Base-by-base conservation (phyloP, 371 early-diverging fungal species). In the Actinomortierella ambigua region DNA sequence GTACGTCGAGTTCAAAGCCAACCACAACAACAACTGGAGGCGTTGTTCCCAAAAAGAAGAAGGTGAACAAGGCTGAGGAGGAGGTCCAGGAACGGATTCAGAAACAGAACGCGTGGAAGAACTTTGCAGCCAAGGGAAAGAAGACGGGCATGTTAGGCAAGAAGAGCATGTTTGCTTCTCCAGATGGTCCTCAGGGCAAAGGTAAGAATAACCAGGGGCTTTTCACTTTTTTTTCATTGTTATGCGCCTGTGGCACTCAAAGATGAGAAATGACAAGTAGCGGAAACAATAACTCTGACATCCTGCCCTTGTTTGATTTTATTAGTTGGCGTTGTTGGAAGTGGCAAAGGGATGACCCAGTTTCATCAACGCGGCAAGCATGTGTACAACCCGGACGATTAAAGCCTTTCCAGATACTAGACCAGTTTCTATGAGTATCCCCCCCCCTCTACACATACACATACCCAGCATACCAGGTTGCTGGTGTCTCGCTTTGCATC, bases 81-180 rank as follows among this genome's bases (percentile, higher is more conserved):
- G 53, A 46, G 43, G 49, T 48, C 1, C 59, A 54, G 29, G 94
- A 91, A 66, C 88, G 88, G 54, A 81, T 84, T 17, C 81, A 82
- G 63, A 91, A 91, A 68, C 92, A 94, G 73, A 82, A 87, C 61
- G 86, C 88, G 13, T 94, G 94, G 94, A 77, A 90, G 51, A 83
- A 81, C 29, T 94, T 94, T 78, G 90, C 92, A 3, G 82, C 80
- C 22, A 82, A 82, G 55, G 80, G 82, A 48, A 86, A 84, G 61
- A 79, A 79, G 55, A 67, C 71, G 2, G 51, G 47, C 0, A 57
- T 59, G 1, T 50, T 75, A 8, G 22, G 68, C 18, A 86, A 86
- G 61, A 89, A 86, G 77, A 86, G 86, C 60, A 89, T 89, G 22
- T 89, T 89, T 68, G 85, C 86, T 29, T 86, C 87, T 5, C 86